phyloP scores from a whole-genome alignment of 2,329 filamentous ascomycete species.

The Diaporthe caulivora region DNA sequence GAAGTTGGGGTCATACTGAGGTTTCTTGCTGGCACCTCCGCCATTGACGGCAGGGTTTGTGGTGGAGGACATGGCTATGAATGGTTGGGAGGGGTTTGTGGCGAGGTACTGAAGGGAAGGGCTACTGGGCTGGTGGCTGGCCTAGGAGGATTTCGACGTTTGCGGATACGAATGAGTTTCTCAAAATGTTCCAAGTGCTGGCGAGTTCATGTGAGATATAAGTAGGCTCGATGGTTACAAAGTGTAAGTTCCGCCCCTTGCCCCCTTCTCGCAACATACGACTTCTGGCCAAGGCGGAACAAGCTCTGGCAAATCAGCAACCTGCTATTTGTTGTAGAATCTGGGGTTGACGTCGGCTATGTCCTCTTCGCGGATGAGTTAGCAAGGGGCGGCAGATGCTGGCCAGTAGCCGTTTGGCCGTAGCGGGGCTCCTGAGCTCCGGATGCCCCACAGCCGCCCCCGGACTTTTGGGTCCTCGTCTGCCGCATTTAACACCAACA shows the following conservation, averaged over 20 bases:
- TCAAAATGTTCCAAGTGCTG: neutral
- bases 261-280: conserved; percentile 4
- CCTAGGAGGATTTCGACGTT: neutral
- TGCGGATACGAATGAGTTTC: neutral
- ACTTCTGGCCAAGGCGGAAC: conserved; percentile 12
- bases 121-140: neutral
- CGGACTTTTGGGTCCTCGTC: neutral
- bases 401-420: neutral
- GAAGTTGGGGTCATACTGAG: conserved; percentile 80
- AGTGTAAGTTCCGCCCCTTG: neutral
- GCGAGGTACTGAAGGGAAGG: neutral
- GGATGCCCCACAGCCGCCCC: neutral
- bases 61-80: conserved; percentile 3
- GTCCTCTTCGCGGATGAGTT: conserved; percentile 13
- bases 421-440: neutral
- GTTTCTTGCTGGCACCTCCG: conserved; percentile 44
- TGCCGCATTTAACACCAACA: conserved; percentile 11
- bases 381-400: neutral
- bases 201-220: conserved; percentile 1
- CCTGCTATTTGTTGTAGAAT: conserved; percentile 16
- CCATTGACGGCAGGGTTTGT: conserved; percentile 46
- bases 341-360: conserved; percentile 29
- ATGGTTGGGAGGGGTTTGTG: neutral
- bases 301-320: conserved; percentile 19
- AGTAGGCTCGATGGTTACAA: neutral